A percentile compares a stretch with the other conserved stretches of the same genome.
phyloP scores from a whole-genome alignment of 257 asterid genomes.

The Solanum rostratum region DNA sequence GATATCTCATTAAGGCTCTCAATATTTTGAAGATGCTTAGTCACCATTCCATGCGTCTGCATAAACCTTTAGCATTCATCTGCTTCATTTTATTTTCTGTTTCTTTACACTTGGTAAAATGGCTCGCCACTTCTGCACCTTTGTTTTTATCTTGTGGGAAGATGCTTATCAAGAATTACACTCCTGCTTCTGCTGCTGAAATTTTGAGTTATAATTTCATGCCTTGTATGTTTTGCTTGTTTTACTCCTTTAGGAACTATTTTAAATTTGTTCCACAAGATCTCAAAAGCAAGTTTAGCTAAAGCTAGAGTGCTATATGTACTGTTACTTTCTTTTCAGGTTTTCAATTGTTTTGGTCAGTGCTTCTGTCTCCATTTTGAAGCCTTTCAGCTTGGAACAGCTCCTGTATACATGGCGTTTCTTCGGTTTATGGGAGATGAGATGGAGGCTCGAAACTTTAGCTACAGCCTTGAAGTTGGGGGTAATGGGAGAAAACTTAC shows the following conservation, averaged over 20 bases:
- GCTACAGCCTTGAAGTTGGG: constrained; percentile 9
- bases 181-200: background rate
- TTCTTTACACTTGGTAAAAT: background rate
- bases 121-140: background rate
- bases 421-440: constrained; percentile 4
- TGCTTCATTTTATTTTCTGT: background rate
- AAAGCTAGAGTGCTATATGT: background rate
- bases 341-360: constrained; percentile 8
- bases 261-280: background rate
- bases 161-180: background rate
- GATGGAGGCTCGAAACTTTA: background rate
- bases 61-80: background rate
- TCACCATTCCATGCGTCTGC: background rate
- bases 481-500: constrained; percentile 11
- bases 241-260: background rate
- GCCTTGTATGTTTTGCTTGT: background rate
- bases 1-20: background rate
- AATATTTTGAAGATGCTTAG: background rate
- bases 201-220: background rate
- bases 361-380: constrained; percentile 2
- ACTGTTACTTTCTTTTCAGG: background rate
- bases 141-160: background rate
- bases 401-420: constrained; percentile 2
- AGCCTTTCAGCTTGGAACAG: background rate
- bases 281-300: background rate